Evolutionary conservation across 108 stramenopile genomes (phyloP), one percentile per base, ranked within the genome.

Genomic region (Thalassiosira profunda): DNA sequence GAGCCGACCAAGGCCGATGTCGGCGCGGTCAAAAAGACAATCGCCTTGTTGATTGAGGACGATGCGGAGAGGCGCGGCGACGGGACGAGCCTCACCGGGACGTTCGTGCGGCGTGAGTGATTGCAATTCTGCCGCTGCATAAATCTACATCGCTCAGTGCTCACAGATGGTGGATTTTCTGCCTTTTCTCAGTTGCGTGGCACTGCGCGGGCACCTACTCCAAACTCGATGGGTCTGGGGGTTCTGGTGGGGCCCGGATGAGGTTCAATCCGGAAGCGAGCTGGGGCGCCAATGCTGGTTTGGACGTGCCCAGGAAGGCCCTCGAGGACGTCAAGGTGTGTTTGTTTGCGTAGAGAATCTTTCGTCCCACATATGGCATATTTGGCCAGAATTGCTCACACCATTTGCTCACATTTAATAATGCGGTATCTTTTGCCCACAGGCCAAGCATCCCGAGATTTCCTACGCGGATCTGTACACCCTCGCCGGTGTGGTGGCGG

Each of bases 141-240:
- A n/a, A n/a, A n/a, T n/a, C n/a, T n/a, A n/a, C n/a, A n/a, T n/a
- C n/a, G n/a, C n/a, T n/a, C n/a, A n/a, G n/a, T n/a, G n/a, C n/a
- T n/a, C n/a, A n/a, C n/a, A n/a, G n/a, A n/a, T n/a, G n/a, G n/a
- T n/a, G n/a, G n/a, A n/a, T n/a, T n/a, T n/a, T 76, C 88, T 11
- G 81, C 87, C 18, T 70, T n/a, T n/a, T n/a, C n/a, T n/a, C n/a
- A n/a, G n/a, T 99, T 45, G 97, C 98, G 0, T 99, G 98, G 98
- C 99, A 99, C 70, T 82, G 82, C 44, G 85, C 94, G 3, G 98
- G 97, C 17, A 96, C 97, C 3, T 98, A 91, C 64, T 72, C 60
- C 66, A 79, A 83, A 23, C 56, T 62, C 8, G 89, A 91, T 67
- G 79, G 84, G 24, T 70, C 80, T 20, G 99, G 99, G 2, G 99